Percentiles rank a stretch among this genome's conserved stretches.
Conservation (phyloP, 108 stramenopile genomes). For the Fistulifera solaris region DNA sequence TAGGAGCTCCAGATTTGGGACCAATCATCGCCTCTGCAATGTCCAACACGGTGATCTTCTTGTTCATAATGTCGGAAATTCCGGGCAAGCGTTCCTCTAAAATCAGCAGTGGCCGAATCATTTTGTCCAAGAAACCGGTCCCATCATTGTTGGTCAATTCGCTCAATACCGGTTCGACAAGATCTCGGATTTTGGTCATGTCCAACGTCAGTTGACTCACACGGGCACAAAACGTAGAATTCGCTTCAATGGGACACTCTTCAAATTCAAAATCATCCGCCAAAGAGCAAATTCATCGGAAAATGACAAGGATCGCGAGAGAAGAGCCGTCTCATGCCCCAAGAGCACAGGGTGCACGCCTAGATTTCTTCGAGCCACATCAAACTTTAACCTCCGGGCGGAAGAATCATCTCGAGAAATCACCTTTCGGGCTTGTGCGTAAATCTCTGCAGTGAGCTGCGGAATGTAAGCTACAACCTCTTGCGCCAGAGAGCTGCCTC, state of each 20-base stretch:
- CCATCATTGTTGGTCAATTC: conserved; percentile 5
- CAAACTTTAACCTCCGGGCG: not conserved
- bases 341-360: not conserved
- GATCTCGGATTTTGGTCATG: not conserved
- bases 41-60: conserved; percentile 16
- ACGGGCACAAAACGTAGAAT: not conserved
- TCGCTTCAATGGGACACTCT: not conserved
- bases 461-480: conserved; percentile 8
- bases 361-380: not conserved
- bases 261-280: conserved; percentile 14
- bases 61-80: conserved; percentile 14
- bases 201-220: not conserved
- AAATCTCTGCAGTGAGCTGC: not conserved
- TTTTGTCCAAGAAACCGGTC: conserved; percentile 15
- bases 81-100: conserved; percentile 12
- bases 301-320: not conserved
- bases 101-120: conserved; percentile 4
- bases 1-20: conserved; percentile 5
- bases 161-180: not conserved
- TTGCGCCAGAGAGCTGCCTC: not conserved
- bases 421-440: not conserved
- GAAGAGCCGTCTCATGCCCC: not conserved
- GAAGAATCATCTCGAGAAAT: no score
- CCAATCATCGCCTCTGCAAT: conserved; percentile 14
- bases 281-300: not conserved